Conservation (phyloP, 2,329 filamentous ascomycete genomes). For the Paecilomyces sp. region DNA sequence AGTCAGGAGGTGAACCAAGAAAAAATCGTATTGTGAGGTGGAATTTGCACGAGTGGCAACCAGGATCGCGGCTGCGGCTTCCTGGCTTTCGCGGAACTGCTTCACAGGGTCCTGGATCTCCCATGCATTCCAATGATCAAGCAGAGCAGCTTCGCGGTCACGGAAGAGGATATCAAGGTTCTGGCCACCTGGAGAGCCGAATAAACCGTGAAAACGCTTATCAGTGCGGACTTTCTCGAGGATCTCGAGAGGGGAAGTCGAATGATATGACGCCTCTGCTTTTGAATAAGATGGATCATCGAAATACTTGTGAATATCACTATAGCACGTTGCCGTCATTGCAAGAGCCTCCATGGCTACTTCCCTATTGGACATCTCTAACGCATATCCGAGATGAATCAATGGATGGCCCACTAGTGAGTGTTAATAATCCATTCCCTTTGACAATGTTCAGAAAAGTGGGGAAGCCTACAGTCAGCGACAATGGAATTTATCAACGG, state of each 20-base stretch:
- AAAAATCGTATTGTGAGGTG: conserved; percentile 66
- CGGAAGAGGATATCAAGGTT: conserved; percentile 64
- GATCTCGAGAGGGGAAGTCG: conserved; percentile 61
- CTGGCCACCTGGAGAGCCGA: conserved; percentile 49
- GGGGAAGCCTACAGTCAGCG: conserved; percentile 58
- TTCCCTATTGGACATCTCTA: conserved; percentile 77
- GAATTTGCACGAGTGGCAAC: conserved; percentile 22
- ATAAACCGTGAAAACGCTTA: conserved; percentile 60
- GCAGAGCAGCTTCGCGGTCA: conserved; percentile 59
- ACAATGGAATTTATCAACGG: conserved; percentile 77
- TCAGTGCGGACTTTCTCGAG: conserved; percentile 64
- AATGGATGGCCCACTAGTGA: conserved; percentile 72
- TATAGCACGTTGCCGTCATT: conserved; percentile 56
- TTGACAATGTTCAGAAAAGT: not conserved
- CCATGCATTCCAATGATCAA: conserved; percentile 94
- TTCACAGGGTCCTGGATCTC: conserved; percentile 59
- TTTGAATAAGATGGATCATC: conserved; percentile 64
- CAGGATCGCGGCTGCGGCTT: conserved; percentile 43
- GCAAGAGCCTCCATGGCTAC: conserved; percentile 82
- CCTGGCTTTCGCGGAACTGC: conserved; percentile 66
- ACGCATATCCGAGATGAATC: conserved; percentile 93
- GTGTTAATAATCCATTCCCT: conserved; percentile 19
- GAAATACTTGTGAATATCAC: conserved; percentile 53
- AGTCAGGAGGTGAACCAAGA: conserved; percentile 73
- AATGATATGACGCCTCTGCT: conserved; percentile 53